Conservation (phyloP, 139 green algal genomes). For the Closterium sp. region DNA sequence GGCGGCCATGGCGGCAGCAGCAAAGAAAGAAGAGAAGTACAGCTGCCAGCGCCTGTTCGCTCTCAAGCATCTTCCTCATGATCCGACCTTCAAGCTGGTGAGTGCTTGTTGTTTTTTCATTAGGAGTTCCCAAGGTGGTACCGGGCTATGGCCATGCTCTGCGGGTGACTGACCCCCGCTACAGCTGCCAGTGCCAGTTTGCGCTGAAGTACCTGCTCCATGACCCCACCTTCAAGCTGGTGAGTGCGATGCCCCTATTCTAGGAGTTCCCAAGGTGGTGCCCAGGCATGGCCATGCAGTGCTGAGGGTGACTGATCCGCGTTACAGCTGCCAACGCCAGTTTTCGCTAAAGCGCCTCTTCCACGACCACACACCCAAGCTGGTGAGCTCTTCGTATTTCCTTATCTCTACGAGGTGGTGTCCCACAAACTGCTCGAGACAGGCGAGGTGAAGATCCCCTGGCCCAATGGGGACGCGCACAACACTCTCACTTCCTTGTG, state of each 20-base stretch:
- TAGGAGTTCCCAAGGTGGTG: conserved; percentile 46
- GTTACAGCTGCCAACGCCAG: conserved; percentile 86
- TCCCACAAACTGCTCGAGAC: conserved; percentile 82
- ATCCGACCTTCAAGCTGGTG: conserved; percentile 81
- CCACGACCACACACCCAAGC: conserved; percentile 88
- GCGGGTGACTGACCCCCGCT: conserved; percentile 95
- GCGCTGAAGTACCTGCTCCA: conserved; percentile 89
- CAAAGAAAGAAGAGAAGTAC: too few species aligned
- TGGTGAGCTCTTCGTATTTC: conserved; percentile 67
- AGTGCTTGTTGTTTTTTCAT: too few species aligned
- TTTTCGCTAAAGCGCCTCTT: conserved; percentile 92
- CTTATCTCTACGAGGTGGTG: conserved; percentile 75
- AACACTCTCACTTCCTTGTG: conserved; percentile 66
- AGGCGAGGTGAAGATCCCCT: conserved; percentile 98
- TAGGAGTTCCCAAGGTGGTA: conserved; percentile 59
- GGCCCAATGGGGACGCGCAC: conserved; percentile 98
- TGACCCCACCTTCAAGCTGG: conserved; percentile 89
- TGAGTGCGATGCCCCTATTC: conserved; percentile 35
- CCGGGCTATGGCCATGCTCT: conserved; percentile 96
- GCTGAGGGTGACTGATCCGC: conserved; percentile 94
- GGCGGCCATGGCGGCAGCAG: too few species aligned
- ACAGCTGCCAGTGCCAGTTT: conserved; percentile 89
- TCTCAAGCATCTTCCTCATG: conserved; percentile 86
- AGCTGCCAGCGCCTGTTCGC: conserved; percentile 89
- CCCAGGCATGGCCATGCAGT: conserved; percentile 97